Base-by-base conservation (phyloP, 2,329 filamentous ascomycete species). In the Alternaria alternata region DNA sequence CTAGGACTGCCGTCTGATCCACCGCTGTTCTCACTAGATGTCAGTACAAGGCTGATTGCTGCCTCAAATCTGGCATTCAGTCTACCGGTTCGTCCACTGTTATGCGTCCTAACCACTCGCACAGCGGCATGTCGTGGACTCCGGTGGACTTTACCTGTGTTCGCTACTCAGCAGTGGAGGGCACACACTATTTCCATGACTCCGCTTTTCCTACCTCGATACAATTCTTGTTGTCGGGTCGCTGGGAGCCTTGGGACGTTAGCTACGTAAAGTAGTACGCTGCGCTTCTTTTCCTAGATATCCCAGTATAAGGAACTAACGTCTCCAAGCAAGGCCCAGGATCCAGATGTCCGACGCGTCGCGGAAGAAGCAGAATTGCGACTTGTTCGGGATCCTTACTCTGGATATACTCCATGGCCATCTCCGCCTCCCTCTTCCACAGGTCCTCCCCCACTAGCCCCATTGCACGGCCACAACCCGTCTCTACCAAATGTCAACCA, bases 241-340 rank as follows among this genome's bases (percentile, higher is more conserved):
- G 57, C 9, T 76, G 74, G 74, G 71, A 75, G 62, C 61, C 72
- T 16, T 74, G 71, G 72, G 71, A 76, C 46, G 68, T 76, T 7
- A 66, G 71, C 54, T 75, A 65, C 59, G 73, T 76, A 12, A 66
- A 63, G 44, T 62, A 70, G 71, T 74, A 63, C 38, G 69, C 69
- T 44, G 38, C 38, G 18, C 54, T n/a, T 34, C 22, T 20, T 7
- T 18, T 32, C 34, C 12, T 47, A 53, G 30, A 34, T 42, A 30
- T 18, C 18, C 14, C 22, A 7, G 36, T 34, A 42, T 18, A 20
- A 12, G 32, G 16, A 36, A 30, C 59, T 72, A 48, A 72, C 52
- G 36, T 39, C 8, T 36, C 6, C 8, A 51, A 73, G 71, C 55
- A 70, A 70, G 47, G 64, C 73, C 12, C 65, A 67, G 22, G 74